phyloP scores from a whole-genome alignment of 1,284 basidiomycete genomes.

The Leucoagaricus sp. region DNA sequence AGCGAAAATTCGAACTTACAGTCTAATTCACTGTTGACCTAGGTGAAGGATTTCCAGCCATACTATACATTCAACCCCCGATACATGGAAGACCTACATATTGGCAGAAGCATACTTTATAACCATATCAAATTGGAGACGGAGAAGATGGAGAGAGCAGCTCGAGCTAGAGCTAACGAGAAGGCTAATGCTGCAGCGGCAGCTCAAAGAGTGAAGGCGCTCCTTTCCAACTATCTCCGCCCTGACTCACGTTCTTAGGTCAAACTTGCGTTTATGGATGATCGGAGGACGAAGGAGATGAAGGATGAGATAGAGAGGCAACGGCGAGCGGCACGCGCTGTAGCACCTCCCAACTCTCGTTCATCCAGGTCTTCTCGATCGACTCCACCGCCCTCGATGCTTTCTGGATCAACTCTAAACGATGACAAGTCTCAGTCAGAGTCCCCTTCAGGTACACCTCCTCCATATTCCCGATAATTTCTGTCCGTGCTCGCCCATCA shows the following conservation, averaged over 20 bases:
- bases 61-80: conserved; percentile 62
- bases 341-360: conserved; percentile 15
- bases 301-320: conserved; percentile 60
- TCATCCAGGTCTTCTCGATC: not conserved
- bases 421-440: not conserved
- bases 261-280: conserved; percentile 73
- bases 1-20: not conserved
- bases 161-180: conserved; percentile 47
- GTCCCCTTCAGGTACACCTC: not conserved
- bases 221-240: not conserved
- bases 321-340: conserved; percentile 44
- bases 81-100: conserved; percentile 53
- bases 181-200: conserved; percentile 57
- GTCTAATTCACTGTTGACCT: not conserved
- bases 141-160: conserved; percentile 53
- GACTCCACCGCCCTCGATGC: conserved; percentile 15
- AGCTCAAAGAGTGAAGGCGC: conserved; percentile 47
- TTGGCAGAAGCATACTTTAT: conserved; percentile 63
- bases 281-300: conserved; percentile 57
- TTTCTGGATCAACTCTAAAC: not conserved
- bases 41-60: conserved; percentile 60
- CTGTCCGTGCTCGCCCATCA: not conserved
- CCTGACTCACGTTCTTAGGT: conserved; percentile 43
- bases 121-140: conserved; percentile 58
- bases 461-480: not conserved